Evolutionary conservation across 1,284 basidiomycete genomes (phyloP).

Genomic region (Pseudozyma thailandica): DNA sequence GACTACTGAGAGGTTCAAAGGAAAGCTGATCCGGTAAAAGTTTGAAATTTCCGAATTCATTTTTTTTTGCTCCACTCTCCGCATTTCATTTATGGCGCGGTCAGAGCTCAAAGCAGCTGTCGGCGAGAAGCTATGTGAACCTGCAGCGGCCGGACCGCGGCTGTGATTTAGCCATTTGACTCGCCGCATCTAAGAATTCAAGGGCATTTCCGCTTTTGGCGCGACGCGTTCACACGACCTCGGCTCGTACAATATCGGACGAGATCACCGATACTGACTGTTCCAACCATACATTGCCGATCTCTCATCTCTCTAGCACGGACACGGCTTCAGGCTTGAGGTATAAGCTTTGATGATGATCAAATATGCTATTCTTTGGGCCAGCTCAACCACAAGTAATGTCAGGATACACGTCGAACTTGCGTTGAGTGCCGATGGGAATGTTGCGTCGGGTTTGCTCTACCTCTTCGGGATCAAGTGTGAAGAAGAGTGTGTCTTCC

Average conservation of each 20-base stretch:
- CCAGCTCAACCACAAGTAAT: constrained; percentile 42
- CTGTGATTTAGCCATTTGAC: neutral
- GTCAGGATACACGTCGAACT: constrained; percentile 61
- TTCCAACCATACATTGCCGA: neutral
- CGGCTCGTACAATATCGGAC: neutral
- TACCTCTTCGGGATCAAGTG: constrained; percentile 56
- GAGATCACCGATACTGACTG: too few species aligned
- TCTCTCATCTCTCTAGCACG: neutral
- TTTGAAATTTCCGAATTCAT: neutral
- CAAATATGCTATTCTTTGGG: too few species aligned
- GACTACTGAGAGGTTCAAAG: neutral
- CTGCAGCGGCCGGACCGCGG: constrained; percentile 10
- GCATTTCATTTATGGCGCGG: constrained; percentile 18
- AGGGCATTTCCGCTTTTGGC: neutral
- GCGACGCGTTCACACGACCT: constrained; percentile 6
- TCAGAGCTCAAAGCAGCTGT: constrained; percentile 2
- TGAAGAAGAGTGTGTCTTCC: constrained; percentile 77
- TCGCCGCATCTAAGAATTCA: too few species aligned
- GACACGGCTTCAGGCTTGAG: neutral
- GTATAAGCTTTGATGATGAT: too few species aligned
- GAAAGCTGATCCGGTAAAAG: neutral
- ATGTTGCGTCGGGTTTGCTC: constrained; percentile 51
- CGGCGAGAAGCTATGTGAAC: constrained; percentile 27
- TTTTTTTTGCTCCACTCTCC: neutral
- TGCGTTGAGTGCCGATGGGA: constrained; percentile 60